phyloP scores from a whole-genome alignment of 176 grass and related monocot species.

The Oryza coarctata region DNA sequence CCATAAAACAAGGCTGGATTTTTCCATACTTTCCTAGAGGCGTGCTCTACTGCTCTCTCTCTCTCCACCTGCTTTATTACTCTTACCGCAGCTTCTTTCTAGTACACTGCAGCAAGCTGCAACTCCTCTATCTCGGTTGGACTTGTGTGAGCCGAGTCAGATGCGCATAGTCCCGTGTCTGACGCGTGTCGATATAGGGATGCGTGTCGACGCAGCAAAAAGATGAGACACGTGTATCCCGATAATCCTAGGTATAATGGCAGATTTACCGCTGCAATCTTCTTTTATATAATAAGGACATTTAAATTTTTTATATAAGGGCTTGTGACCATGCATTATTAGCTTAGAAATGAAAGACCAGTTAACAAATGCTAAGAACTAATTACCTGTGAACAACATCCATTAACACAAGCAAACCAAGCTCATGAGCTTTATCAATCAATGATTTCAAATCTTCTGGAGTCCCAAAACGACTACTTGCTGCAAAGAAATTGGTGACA shows the following conservation, averaged over 20 bases:
- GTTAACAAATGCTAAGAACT: slow-evolving; percentile 12
- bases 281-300: background rate
- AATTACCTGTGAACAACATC: slow-evolving; percentile 97
- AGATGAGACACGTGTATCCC: no score
- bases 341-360: background rate
- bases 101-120: no score
- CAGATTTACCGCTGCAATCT: background rate
- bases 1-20: no score
- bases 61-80: no score
- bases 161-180: no score
- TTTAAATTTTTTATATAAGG: background rate
- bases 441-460: slow-evolving; percentile 96
- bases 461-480: slow-evolving; percentile 97
- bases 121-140: no score
- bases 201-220: no score
- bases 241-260: background rate
- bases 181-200: no score
- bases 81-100: no score
- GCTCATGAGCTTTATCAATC: slow-evolving; percentile 96
- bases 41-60: no score
- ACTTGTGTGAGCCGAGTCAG: no score
- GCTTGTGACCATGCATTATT: background rate
- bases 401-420: slow-evolving; percentile 91
- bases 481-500: slow-evolving; percentile 98
- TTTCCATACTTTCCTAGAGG: no score